A percentile compares a stretch with the other conserved stretches of the same genome.
Conservation (phyloP, 2,329 filamentous ascomycete genomes). For the Neofusicoccum umdonicola region DNA sequence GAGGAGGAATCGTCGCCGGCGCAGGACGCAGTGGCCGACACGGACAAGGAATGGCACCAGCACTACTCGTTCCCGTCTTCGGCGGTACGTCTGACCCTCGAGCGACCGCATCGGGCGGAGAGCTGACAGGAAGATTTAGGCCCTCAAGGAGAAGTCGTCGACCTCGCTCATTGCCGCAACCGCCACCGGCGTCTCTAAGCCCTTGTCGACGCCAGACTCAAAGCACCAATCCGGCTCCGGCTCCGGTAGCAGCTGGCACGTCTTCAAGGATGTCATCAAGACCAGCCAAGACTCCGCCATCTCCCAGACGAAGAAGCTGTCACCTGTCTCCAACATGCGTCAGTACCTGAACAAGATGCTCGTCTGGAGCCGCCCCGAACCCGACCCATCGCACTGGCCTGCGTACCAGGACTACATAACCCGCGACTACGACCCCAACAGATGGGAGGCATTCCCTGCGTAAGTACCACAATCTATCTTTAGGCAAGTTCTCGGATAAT, state of each 20-base stretch:
- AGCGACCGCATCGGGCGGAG: neutral
- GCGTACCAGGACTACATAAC: constrained; percentile 43
- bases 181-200: neutral
- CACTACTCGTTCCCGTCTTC: constrained; percentile 11
- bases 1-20: constrained; percentile 11
- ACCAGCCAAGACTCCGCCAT: neutral
- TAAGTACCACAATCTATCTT: constrained; percentile 20
- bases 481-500: neutral
- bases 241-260: constrained; percentile 12
- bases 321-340: constrained; percentile 25
- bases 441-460: constrained; percentile 47
- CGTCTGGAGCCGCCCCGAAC: constrained; percentile 37
- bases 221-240: neutral
- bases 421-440: constrained; percentile 47
- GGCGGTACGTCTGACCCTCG: neutral
- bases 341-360: constrained; percentile 43
- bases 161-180: constrained; percentile 8
- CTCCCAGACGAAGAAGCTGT: constrained; percentile 10
- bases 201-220: neutral
- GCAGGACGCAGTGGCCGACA: constrained; percentile 15
- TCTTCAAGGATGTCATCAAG: constrained; percentile 14
- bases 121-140: neutral
- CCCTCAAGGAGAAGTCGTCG: neutral
- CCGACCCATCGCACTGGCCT: constrained; percentile 42
- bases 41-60: constrained; percentile 10